A percentile compares a stretch with the other conserved stretches of the same genome.
Conservation (phyloP, 495 filamentous ascomycete genomes). For the Cercophora newfieldiana region DNA sequence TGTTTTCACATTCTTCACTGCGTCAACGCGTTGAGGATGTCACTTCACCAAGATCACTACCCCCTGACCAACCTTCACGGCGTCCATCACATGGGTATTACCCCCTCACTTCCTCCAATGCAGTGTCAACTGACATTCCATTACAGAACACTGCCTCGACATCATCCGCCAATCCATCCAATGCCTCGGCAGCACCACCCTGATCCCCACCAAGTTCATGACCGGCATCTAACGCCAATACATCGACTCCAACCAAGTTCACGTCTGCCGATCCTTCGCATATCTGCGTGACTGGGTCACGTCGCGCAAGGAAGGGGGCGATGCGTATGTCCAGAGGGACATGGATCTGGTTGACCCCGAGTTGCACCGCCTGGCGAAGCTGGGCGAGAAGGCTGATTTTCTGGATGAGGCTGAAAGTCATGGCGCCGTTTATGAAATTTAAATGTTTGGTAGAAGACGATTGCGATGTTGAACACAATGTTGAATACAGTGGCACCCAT, state of each 20-base stretch:
- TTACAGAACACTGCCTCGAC: slow-evolving; percentile 27
- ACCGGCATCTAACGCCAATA: slow-evolving; percentile 17
- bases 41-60: slow-evolving; percentile 9
- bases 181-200: slow-evolving; percentile 24
- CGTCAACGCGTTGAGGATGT: slow-evolving; percentile 9
- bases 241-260: slow-evolving; percentile 23
- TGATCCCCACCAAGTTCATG: slow-evolving; percentile 20
- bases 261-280: slow-evolving; percentile 19
- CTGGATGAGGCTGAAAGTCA: not conserved
- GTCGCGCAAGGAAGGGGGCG: slow-evolving; percentile 10
- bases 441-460: too few relatives aligned
- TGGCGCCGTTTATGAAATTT: not conserved
- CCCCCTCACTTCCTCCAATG: not conserved
- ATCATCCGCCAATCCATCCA: slow-evolving; percentile 24
- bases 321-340: too few relatives aligned
- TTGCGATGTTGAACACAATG: too few relatives aligned
- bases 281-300: slow-evolving; percentile 8
- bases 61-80: slow-evolving; percentile 1
- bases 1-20: slow-evolving; percentile 5
- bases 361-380: not conserved
- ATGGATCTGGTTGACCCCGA: not conserved
- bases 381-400: not conserved
- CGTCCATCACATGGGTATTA: not conserved
- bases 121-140: not conserved
- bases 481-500: too few relatives aligned